Evolutionary conservation across 108 stramenopile species (phyloP).

Genomic region (Asterionellopsis glacialis): DNA sequence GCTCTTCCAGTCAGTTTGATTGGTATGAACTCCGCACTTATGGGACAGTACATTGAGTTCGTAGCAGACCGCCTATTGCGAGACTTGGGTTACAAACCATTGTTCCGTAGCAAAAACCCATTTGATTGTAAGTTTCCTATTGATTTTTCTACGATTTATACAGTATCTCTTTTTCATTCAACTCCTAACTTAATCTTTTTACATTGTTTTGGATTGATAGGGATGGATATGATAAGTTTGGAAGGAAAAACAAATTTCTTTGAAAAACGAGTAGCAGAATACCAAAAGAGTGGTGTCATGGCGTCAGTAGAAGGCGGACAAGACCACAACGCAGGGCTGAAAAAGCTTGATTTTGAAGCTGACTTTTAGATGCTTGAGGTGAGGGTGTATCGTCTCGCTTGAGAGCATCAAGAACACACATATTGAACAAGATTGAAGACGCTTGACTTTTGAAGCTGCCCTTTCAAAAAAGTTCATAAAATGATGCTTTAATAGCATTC

Average conservation of each 20-base stretch:
- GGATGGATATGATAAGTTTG: constrained; percentile 93
- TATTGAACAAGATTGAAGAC: no score
- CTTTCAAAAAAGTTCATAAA: no score
- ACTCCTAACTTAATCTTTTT: neutral
- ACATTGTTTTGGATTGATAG: constrained; percentile 12
- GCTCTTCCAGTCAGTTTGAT: constrained; percentile 88
- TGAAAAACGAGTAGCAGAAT: constrained; percentile 97
- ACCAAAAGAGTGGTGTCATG: constrained; percentile 96
- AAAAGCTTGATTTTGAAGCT: constrained; percentile 57
- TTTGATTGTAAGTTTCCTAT: constrained; percentile 72
- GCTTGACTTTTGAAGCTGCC: no score
- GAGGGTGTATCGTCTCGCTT: no score
- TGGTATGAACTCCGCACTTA: constrained; percentile 88
- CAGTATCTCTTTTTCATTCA: neutral
- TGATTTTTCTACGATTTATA: neutral
- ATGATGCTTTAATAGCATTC: no score
- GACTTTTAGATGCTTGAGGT: constrained; percentile 38
- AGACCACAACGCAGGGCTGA: constrained; percentile 7
- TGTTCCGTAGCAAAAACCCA: constrained; percentile 84
- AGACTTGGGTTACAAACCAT: constrained; percentile 71
- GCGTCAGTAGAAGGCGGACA: constrained; percentile 46
- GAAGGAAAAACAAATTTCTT: constrained; percentile 99
- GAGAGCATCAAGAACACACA: no score
- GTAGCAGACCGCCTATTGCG: constrained; percentile 81
- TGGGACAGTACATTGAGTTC: constrained; percentile 92